Base-by-base conservation (phyloP, 805 yeast species). In the Lachancea fermentati region DNA sequence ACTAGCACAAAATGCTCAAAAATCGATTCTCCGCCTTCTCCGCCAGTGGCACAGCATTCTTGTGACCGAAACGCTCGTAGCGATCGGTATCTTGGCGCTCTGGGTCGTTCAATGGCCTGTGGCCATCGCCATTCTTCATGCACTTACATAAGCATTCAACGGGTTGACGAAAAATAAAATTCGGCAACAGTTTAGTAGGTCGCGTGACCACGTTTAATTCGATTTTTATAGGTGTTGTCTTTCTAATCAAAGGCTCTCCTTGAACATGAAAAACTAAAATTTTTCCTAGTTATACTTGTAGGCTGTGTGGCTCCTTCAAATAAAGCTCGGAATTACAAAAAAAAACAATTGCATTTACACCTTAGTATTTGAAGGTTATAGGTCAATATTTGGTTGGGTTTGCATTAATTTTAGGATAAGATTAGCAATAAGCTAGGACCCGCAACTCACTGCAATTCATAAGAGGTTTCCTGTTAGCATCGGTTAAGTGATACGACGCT, bases 81-180 rank as follows among this genome's bases (percentile, higher is more conserved):
- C 80, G 0, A 25, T 68, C 3, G 64, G 57, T 0, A 51, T 81
- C 0, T 35, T 79, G 1, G 66, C 60, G 0, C 22, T 75, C 1
- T 81, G 85, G 83, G 1, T 67, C 0, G 4, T 69, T 0, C 77
- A 76, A 46, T 34, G 75, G 2, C 44, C 68, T 0, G 55, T 70
- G 17, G 80, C 73, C 14, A 17, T 26, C 30, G 12, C 30, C 18
- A 4, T 5, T 12, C 26, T 22, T 7, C 26, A 22, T 22, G 11
- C 11, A 22, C 11, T 22, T 22, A 22, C 26, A 22, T 22, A 22
- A 22, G 7, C 26, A 22, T 7, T 7, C 26, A 11, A 22, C 11
- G 7, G 7, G 7, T 22, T 22, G 26, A 22, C 26, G 11, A n/a
- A n/a, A n/a, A n/a, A n/a, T n/a, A n/a, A n/a, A n/a, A n/a, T n/a